Percentiles rank a stretch among this genome's conserved stretches.
Evolutionary conservation across 371 early-diverging fungal genomes (phyloP).

Genomic region (Gilbertella persicaria): DNA sequence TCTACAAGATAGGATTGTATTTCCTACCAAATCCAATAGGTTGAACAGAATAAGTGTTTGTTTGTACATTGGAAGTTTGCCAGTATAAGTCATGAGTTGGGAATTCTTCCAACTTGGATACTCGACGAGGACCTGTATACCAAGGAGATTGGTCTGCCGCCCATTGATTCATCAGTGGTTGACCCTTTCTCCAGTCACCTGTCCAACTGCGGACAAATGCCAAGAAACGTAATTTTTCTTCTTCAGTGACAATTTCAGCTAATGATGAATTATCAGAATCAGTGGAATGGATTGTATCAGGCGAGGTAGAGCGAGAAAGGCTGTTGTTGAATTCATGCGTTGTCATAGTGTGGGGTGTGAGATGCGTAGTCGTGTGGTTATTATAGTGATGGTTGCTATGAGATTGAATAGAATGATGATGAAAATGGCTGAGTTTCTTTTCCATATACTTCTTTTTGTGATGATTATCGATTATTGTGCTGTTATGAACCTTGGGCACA

Average conservation of each 20-base stretch:
- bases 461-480: conserved; percentile 10
- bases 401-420: conserved; percentile 1
- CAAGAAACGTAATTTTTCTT: conserved; percentile 45
- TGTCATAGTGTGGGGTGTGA: too few species aligned
- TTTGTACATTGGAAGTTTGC: neutral
- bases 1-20: too few species aligned
- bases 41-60: neutral
- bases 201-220: conserved; percentile 51
- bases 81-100: neutral
- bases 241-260: conserved; percentile 28
- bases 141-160: conserved; percentile 42
- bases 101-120: neutral
- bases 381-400: neutral
- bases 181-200: conserved; percentile 39
- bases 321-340: neutral
- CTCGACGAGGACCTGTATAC: conserved; percentile 13
- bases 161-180: conserved; percentile 18
- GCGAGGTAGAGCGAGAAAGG: conserved; percentile 22
- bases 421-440: neutral
- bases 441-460: conserved; percentile 6
- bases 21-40: neutral
- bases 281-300: conserved; percentile 12
- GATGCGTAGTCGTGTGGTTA: neutral
- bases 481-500: conserved; percentile 37
- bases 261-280: conserved; percentile 19